Evolutionary conservation across 2,329 filamentous ascomycete species (phyloP).

Genomic region (Aspergillus calidoustus): DNA sequence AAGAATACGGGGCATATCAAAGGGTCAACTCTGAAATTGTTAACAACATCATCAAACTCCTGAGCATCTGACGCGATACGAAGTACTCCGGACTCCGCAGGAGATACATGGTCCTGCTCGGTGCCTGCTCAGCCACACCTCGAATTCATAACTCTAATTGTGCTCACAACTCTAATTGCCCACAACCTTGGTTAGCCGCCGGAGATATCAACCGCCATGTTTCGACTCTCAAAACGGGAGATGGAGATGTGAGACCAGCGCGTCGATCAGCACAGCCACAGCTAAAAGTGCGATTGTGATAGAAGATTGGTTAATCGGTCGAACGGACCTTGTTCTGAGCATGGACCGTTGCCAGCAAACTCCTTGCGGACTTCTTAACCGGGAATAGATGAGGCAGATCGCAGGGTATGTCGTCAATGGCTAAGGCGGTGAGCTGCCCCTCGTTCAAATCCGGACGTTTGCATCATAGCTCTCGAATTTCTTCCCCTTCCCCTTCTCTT

Average conservation of each 20-base stretch:
- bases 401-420: conserved; percentile 4
- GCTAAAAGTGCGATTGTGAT: not conserved
- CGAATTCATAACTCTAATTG: not conserved
- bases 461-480: not conserved
- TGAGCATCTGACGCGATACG: not conserved
- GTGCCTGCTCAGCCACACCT: not conserved
- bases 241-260: not conserved
- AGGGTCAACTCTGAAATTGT: not conserved
- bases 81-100: too few relatives aligned
- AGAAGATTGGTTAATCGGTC: not conserved
- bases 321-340: not conserved
- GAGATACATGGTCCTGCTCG: not conserved
- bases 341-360: conserved; percentile 2
- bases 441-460: conserved; percentile 1
- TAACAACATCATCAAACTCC: not conserved
- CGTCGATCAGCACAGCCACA: conserved; percentile 9
- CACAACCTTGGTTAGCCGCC: not conserved
- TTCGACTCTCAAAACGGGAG: not conserved
- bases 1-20: not conserved
- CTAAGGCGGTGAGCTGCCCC: conserved; percentile 16
- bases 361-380: not conserved
- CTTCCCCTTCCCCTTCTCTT: not conserved
- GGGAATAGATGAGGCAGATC: not conserved
- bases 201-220: not conserved
- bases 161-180: not conserved